Evolutionary conservation across 768 basidiomycete genomes (phyloP), one percentile per base, ranked within the genome.

Genomic region (Neoboletus subvelutipes): DNA sequence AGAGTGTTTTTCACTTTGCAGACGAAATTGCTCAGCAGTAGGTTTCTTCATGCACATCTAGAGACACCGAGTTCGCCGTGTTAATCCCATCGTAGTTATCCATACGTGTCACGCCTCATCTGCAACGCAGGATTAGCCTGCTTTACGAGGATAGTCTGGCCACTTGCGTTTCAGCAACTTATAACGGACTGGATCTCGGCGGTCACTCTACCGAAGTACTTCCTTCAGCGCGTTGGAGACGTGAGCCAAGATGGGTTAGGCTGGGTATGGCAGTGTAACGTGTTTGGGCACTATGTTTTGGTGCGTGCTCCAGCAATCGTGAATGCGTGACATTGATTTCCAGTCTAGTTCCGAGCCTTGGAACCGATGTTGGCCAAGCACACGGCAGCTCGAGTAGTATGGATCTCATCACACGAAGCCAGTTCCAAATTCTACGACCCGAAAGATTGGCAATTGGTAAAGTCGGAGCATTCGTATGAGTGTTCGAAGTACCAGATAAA

Each of bases 231-330:
- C 29, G 65, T 56, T 12, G 90, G 88, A 9, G 80, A 85, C 59
- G 62, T 79, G 49, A 89, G 83, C 59, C 71, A 73, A 5, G 90
- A 94, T 60, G 84, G 86, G 6, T 72, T 92, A 0, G 92, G 92
- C 3, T 87, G 81, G 80, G 81, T 86, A 8, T 94, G 91, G 90
- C 90, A 93, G 66, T 88, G 83, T 57, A 94, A 94, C 63, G 73
- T 92, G 28, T 92, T 94, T 54, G 85, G 87, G 1, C 91, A 93
- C 70, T 94, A 87, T 66, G 79, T 79, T 29, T 72, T 94, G 61
- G 92, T 93, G 65, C 53, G 87, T 79, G 5, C 17, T 37, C 34
- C 17, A 45, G 37, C 29, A 28, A 12, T 36, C 24, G 22, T 33
- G 33, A n/a, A 45, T 18, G 39, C 37, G 36, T 45, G 40, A 55